Percentiles rank a stretch among this genome's conserved stretches.
phyloP scores from a whole-genome alignment of 768 basidiomycete species.

The Amanita muscaria region DNA sequence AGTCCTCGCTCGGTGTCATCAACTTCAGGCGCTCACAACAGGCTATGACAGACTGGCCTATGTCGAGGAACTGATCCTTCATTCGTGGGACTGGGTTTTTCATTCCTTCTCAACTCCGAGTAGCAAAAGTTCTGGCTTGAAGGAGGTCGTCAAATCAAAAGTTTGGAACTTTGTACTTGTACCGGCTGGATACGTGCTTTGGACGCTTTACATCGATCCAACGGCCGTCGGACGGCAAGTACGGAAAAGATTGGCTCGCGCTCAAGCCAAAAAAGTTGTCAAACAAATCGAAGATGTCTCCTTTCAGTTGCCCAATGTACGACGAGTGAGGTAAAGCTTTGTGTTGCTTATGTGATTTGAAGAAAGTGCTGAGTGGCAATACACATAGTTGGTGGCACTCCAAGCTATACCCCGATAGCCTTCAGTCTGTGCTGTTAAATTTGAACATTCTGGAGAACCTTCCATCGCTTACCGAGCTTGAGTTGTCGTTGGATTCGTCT shows the following conservation, averaged over 20 bases:
- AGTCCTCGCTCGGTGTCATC: background rate
- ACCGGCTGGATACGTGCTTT: background rate
- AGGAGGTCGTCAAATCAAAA: background rate
- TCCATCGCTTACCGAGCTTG: conserved; percentile 5
- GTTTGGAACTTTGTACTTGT: conserved; percentile 1
- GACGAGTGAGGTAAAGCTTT: conserved; percentile 1
- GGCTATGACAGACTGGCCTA: background rate
- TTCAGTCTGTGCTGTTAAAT: background rate
- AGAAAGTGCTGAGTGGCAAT: background rate
- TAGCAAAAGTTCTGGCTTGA: background rate
- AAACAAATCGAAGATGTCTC: background rate
- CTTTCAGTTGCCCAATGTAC: conserved; percentile 3
- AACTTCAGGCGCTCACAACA: background rate
- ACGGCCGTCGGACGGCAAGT: background rate
- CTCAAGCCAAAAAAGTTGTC: background rate
- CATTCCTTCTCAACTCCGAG: background rate
- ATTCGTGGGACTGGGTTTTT: conserved; percentile 6
- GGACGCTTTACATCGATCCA: conserved; percentile 4
- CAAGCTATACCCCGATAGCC: background rate
- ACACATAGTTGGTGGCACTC: background rate
- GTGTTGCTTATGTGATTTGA: background rate
- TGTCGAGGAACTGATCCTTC: conserved; percentile 1
- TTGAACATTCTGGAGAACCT: background rate
- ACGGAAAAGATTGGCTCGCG: background rate
- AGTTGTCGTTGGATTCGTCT: background rate